Conservation (phyloP, 2,329 filamentous ascomycete genomes). For the Fusarium kyushuense region DNA sequence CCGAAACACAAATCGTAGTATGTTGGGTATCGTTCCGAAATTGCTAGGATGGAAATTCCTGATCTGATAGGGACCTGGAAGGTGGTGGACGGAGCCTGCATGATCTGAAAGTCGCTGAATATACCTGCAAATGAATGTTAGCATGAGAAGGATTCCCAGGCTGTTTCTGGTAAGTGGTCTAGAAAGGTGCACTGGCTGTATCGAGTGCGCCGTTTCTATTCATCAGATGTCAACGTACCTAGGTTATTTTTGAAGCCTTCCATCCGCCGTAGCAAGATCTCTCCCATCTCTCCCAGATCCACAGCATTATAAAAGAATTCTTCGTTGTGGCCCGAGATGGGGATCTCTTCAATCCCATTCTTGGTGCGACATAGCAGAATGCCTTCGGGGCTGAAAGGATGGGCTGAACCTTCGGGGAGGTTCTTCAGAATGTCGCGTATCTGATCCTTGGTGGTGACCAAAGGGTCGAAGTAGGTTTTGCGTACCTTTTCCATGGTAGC, state of each 20-base stretch:
- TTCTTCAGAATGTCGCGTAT: background rate
- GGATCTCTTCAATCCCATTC: constrained; percentile 14
- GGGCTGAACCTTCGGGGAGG: constrained; percentile 16
- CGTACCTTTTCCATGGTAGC: constrained; percentile 32
- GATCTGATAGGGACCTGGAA: constrained; percentile 1
- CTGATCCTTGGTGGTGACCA: constrained; percentile 27
- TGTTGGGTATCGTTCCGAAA: constrained; percentile 1
- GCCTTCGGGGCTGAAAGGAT: constrained; percentile 22
- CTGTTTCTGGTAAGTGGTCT: too few relatives aligned
- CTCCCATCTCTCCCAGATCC: constrained; percentile 9
- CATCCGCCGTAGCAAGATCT: constrained; percentile 6
- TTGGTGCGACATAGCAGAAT: constrained; percentile 18
- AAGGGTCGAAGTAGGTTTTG: constrained; percentile 27
- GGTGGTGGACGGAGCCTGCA: constrained; percentile 14
- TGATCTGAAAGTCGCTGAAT: constrained; percentile 21
- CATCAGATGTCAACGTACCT: background rate
- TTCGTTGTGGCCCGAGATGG: constrained; percentile 8
- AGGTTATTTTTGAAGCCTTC: background rate
- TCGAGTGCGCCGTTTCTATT: too few relatives aligned
- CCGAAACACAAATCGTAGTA: constrained; percentile 29
- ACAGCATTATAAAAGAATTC: constrained; percentile 20
- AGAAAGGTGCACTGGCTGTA: too few relatives aligned
- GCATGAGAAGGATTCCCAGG: too few relatives aligned
- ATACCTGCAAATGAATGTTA: background rate
- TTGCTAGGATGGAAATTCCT: background rate